Percentiles rank a stretch among this genome's conserved stretches.
phyloP scores from a whole-genome alignment of 257 asterid genomes.

The Solanum okadae region DNA sequence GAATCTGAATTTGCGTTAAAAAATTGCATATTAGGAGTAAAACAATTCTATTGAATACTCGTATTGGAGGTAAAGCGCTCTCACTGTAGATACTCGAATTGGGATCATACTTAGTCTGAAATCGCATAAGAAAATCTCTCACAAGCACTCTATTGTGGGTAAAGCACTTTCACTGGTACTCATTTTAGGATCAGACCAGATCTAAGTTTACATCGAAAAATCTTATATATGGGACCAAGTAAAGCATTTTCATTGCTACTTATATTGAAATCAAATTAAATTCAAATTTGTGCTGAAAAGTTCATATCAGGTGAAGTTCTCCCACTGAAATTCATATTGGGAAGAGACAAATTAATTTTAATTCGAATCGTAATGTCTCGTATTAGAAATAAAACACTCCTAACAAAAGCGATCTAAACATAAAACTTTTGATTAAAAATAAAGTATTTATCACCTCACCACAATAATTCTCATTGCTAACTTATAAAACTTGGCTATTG shows the following conservation, averaged over 20 bases:
- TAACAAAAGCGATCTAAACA: background rate
- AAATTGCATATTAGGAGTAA: background rate
- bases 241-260: background rate
- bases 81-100: background rate
- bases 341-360: background rate
- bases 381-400: background rate
- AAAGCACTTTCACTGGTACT: background rate
- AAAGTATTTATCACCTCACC: background rate
- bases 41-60: background rate
- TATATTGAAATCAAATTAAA: background rate
- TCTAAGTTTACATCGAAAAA: background rate
- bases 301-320: accelerated
- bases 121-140: background rate
- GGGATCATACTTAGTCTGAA: background rate
- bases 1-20: background rate
- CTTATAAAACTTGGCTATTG: background rate
- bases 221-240: background rate
- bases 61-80: accelerated
- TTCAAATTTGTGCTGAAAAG: accelerated
- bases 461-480: background rate
- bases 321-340: background rate
- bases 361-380: accelerated
- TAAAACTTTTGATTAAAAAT: accelerated
- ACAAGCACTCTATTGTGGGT: background rate
- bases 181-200: background rate